Evolutionary conservation across 441 rosid species (phyloP).

Genomic region (Theobroma grandiflorum): DNA sequence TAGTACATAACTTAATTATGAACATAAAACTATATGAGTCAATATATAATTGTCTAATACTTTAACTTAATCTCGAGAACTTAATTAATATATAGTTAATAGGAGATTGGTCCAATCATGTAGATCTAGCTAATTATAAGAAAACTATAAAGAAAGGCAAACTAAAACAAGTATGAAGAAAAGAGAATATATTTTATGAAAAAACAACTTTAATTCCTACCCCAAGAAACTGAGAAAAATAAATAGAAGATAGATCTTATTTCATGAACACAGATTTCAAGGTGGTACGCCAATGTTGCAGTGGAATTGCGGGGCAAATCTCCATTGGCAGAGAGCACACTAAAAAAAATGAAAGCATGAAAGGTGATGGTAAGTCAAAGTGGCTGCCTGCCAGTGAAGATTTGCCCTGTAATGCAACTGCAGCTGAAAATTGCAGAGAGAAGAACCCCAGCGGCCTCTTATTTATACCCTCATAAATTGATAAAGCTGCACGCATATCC

Average conservation of each 20-base stretch:
- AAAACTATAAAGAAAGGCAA: not conserved
- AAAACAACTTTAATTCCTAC: not conserved
- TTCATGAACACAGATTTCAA: not conserved
- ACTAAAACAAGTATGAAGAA: no score
- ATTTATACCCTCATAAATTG: slow-evolving; percentile 3
- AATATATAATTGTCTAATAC: no score
- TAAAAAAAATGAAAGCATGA: not conserved
- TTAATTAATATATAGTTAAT: no score
- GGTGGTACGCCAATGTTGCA: not conserved
- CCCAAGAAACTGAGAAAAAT: not conserved
- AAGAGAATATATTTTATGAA: no score
- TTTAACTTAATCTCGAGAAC: no score
- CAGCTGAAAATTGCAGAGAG: slow-evolving; percentile 15
- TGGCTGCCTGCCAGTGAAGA: slow-evolving; percentile 55
- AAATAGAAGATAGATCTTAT: not conserved
- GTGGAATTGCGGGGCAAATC: slow-evolving; percentile 49
- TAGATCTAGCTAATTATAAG: no score
- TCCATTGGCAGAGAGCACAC: slow-evolving; percentile 51
- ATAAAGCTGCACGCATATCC: slow-evolving; percentile 14
- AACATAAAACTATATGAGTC: no score
- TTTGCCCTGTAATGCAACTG: slow-evolving; percentile 51
- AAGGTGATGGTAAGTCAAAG: not conserved
- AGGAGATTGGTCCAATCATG: not conserved
- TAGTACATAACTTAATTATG: no score
- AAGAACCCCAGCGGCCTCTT: not conserved